Base-by-base conservation (phyloP, 179 eudicot genomes). In the Vitellaria paradoxa region DNA sequence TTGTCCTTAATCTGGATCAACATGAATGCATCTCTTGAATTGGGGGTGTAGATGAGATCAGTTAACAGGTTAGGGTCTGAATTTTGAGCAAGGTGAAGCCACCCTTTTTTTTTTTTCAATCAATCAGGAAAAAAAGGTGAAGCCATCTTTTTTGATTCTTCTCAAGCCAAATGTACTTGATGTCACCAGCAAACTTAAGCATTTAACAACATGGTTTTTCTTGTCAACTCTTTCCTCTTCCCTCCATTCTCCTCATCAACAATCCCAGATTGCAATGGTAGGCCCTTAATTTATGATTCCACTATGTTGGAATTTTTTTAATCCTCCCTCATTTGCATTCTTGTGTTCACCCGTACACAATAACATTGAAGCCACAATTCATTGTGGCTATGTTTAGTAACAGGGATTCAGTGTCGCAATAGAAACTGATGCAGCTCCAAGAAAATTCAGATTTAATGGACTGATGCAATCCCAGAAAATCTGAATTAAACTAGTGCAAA, bases 231-330 rank as follows among this genome's bases (percentile, higher is more conserved):
- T 12, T 2, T 30, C 37, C 37, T 30, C 37, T 23, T 62, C 1
- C 9, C 21, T 62, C 37, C 66, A 8, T 62, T 52, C 14, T 23
- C 20, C 4, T 52, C 62, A 7, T 62, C 56, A 71, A 26, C 21
- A n/a, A 55, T 46, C 62, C 60, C n/a, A 70, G 20, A 70, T 70
- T 23, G 59, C 60, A 70, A 49, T 47, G 26, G 17, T 26, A 69
- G 9, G 18, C 20, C 45, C 73, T 11, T 18, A 17, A 17, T 1
- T 17, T 42, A 46, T 65, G 21, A 47, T 12, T 69, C 37, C 59
- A 20, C 52, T 21, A 69, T 21, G 11, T 11, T 21, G 9, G 59
- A 20, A 37, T 13, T 67, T 23, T 47, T 67, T 52, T 40, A 65
- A 30, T 30, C 37, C 0, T 14, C 70, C 14, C 47, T 65, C 14